A percentile compares a stretch with the other conserved stretches of the same genome.
phyloP scores from a whole-genome alignment of 495 filamentous ascomycete genomes.

The Monascus purpureus region DNA sequence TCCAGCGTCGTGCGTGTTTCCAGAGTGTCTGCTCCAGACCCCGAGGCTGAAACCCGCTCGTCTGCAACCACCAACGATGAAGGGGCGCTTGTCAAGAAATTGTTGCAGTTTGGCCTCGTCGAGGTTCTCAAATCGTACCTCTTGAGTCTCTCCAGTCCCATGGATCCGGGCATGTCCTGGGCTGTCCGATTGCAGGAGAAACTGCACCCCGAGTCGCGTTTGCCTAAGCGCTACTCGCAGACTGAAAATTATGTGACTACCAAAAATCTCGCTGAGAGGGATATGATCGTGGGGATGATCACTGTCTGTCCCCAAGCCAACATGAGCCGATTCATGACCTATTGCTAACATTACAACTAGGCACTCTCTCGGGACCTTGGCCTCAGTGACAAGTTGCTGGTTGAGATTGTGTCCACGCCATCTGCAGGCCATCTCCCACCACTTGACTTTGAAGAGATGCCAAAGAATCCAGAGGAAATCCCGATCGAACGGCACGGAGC shows the following conservation, averaged over 20 bases:
- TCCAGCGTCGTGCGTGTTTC: slow-evolving; percentile 18
- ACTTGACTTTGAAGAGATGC: slow-evolving; percentile 27
- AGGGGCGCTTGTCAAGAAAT: slow-evolving; percentile 43
- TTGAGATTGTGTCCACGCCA: slow-evolving; percentile 23
- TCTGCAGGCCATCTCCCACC: slow-evolving; percentile 23
- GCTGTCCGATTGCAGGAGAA: slow-evolving; percentile 63
- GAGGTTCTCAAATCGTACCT: slow-evolving; percentile 76
- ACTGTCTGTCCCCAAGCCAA: slow-evolving; percentile 37
- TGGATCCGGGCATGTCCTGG: slow-evolving; percentile 57
- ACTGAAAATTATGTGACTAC: slow-evolving; percentile 47
- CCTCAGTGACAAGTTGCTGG: slow-evolving; percentile 36
- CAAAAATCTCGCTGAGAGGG: slow-evolving; percentile 47
- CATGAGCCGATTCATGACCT: not conserved
- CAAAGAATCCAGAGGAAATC: slow-evolving; percentile 45
- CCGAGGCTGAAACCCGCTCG: slow-evolving; percentile 51
- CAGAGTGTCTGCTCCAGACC: slow-evolving; percentile 56
- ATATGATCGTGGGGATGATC: slow-evolving; percentile 63
- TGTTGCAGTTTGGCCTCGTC: slow-evolving; percentile 76
- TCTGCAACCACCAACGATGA: slow-evolving; percentile 42
- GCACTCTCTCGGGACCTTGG: slow-evolving; percentile 61
- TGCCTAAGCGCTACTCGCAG: slow-evolving; percentile 38
- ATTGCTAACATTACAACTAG: slow-evolving; percentile 20
- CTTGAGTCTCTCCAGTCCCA: slow-evolving; percentile 36
- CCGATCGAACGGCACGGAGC: slow-evolving; percentile 60
- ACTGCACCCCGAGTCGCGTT: slow-evolving; percentile 35